Base-by-base conservation (phyloP, 2,329 filamentous ascomycete species). In the Ophiostoma fasciatum region DNA sequence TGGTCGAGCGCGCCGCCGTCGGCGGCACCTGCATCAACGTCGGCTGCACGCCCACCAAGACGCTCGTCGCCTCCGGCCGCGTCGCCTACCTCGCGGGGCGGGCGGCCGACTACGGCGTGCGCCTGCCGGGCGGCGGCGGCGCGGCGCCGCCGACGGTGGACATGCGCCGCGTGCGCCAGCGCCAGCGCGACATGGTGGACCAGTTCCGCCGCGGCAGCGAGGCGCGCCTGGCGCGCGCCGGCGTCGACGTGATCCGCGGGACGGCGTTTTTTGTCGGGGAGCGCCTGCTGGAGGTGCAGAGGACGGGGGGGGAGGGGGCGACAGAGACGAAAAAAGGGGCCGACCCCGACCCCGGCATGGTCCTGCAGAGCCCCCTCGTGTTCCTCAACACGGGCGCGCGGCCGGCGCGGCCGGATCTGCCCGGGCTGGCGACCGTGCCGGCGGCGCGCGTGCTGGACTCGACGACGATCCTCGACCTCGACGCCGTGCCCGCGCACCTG, bases 31-130 rank as follows among this genome's bases (percentile, higher is more conserved):
- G 66, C 42, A 52, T 71, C 36, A 70, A 71, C 38, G 30, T 30
- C 11, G 35, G 67, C 5, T 71, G 68, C 45, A 71, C 67, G 10
- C 67, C 67, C 0, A 71, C 68, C 15, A 72, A 71, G 48, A 71
- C 68, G 8, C 62, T 72, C 58, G 62, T 72, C 33, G 60, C 67
- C 4, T 66, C 62, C 15, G 68, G 64, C 1, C 53, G 64, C 4
- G 57, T 61, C 3, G 66, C 66, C 3, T 61, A 70, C 45, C 41
- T 67, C 9, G 49, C 59, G 1, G 46, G 52, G 3, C 52, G 64
- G 2, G 58, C 54, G 0, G 45, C 43, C 4, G 59, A 65, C 26
- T 70, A 65, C 46, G 67, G 67, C 8, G 56, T 70, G 12, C 47
- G 53, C 21, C 9, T 21, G 12, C 26, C 17, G 17, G 21, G 20